Conservation (phyloP, 371 early-diverging fungal species). For the Mucor velutinosus region DNA sequence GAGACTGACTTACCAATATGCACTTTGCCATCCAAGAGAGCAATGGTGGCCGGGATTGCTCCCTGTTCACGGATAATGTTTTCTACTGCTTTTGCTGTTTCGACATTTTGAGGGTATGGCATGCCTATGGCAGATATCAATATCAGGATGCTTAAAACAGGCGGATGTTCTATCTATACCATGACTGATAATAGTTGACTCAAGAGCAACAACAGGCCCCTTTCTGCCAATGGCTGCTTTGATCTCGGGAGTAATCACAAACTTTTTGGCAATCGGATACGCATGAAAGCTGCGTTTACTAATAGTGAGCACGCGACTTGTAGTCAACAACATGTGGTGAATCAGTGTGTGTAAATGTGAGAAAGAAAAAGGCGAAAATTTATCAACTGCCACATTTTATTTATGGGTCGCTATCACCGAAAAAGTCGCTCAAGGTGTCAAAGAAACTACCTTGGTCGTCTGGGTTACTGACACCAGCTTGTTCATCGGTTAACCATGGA, state of each 20-base stretch:
- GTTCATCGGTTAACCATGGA: constrained; percentile 44
- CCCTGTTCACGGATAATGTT: constrained; percentile 71
- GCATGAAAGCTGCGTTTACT: constrained; percentile 12
- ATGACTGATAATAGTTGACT: constrained; percentile 93
- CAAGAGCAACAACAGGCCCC: constrained; percentile 88
- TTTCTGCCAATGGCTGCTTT: constrained; percentile 59
- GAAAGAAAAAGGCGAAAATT: constrained; percentile 3
- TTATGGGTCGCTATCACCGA: constrained; percentile 17
- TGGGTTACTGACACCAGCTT: constrained; percentile 46
- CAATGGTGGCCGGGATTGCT: constrained; percentile 89
- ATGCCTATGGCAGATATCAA: constrained; percentile 56
- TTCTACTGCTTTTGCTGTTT: constrained; percentile 83
- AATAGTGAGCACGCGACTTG: background rate
- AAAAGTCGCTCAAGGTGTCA: constrained; percentile 27
- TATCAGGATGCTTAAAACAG: background rate
- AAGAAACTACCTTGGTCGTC: constrained; percentile 29
- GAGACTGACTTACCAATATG: constrained; percentile 63
- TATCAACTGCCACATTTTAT: background rate
- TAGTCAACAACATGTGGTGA: background rate
- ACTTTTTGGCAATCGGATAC: constrained; percentile 5
- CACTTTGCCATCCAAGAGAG: constrained; percentile 82
- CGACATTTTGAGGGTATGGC: constrained; percentile 92
- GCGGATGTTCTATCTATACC: constrained; percentile 48
- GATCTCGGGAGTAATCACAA: constrained; percentile 48
- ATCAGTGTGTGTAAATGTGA: background rate